phyloP scores from a whole-genome alignment of 2,329 filamentous ascomycete species.

The Aspergillus japonicus region DNA sequence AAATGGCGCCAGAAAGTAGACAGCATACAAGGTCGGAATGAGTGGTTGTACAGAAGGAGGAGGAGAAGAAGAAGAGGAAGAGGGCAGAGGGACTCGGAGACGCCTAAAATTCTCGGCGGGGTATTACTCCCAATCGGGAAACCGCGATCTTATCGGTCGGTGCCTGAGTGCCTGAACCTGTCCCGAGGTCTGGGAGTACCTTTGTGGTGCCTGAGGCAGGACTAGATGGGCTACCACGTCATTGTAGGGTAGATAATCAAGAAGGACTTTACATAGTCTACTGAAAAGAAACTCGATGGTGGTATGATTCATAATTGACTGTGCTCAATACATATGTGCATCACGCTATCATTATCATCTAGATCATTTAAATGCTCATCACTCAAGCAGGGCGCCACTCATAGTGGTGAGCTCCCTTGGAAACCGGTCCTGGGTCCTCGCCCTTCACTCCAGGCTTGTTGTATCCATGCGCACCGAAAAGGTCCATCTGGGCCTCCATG shows the following conservation, averaged over 20 bases:
- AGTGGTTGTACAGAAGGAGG: conserved; percentile 5
- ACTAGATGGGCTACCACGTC: too few species aligned
- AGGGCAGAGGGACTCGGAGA: not conserved
- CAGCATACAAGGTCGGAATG: conserved; percentile 9
- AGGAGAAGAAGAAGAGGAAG: not conserved
- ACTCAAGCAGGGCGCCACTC: conserved; percentile 57
- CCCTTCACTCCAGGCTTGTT: conserved; percentile 53
- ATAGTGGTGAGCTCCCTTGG: conserved; percentile 61
- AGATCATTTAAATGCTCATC: not conserved
- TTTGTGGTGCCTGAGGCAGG: too few species aligned
- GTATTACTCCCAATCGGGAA: conserved; percentile 26
- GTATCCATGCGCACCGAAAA: conserved; percentile 67
- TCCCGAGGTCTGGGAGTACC: too few species aligned
- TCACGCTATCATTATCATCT: not conserved
- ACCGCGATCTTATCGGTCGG: not conserved
- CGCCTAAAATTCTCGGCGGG: conserved; percentile 25
- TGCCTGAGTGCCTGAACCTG: conserved; percentile 11
- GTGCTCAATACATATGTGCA: not conserved
- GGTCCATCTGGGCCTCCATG: conserved; percentile 70
- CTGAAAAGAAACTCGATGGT: not conserved
- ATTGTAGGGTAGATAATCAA: too few species aligned
- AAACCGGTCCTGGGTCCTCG: conserved; percentile 52
- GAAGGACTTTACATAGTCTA: too few species aligned
- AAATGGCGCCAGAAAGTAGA: conserved; percentile 11
- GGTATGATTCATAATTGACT: not conserved